Evolutionary conservation across 108 stramenopile genomes (phyloP).

Genomic region (Fistulifera solaris): DNA sequence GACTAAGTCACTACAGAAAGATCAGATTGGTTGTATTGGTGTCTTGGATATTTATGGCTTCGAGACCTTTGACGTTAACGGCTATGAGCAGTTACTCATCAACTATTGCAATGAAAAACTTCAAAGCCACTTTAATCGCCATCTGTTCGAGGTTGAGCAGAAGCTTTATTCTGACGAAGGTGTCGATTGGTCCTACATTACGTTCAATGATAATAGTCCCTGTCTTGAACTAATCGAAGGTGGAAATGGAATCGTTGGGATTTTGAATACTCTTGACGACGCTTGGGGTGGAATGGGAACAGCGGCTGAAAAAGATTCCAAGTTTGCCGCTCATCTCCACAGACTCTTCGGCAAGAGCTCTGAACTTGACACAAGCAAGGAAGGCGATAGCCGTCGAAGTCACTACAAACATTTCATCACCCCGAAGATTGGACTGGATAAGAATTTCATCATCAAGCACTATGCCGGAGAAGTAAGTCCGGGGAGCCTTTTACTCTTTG

Average conservation of each 20-base stretch:
- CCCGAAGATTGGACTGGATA: constrained; percentile 85
- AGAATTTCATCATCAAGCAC: constrained; percentile 82
- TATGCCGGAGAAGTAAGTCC: constrained; percentile 86
- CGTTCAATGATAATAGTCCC: constrained; percentile 96
- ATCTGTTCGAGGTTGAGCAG: constrained; percentile 94
- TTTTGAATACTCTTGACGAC: constrained; percentile 82
- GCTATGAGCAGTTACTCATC: constrained; percentile 93
- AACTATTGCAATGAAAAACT: constrained; percentile 94
- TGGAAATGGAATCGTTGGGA: constrained; percentile 58
- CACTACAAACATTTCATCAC: constrained; percentile 72
- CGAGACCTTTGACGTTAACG: constrained; percentile 90
- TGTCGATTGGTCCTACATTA: constrained; percentile 94
- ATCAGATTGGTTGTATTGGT: constrained; percentile 64
- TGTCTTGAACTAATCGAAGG: constrained; percentile 95
- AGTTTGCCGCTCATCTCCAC: constrained; percentile 82
- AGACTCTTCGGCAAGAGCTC: constrained; percentile 51
- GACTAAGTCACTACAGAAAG: constrained; percentile 1
- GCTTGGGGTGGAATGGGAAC: constrained; percentile 85
- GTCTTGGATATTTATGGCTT: constrained; percentile 97
- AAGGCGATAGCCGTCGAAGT: constrained; percentile 20
- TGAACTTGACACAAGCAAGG: constrained; percentile 27
- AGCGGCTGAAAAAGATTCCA: constrained; percentile 71
- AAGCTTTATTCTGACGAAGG: constrained; percentile 86
- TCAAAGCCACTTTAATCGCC: constrained; percentile 90
- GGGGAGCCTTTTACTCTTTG: not conserved